These are phyloP conservation scores for Bretschneidera sinensis DNA, from an alignment of 345 rosid genomes.

Conservation along the genomic window DNA sequence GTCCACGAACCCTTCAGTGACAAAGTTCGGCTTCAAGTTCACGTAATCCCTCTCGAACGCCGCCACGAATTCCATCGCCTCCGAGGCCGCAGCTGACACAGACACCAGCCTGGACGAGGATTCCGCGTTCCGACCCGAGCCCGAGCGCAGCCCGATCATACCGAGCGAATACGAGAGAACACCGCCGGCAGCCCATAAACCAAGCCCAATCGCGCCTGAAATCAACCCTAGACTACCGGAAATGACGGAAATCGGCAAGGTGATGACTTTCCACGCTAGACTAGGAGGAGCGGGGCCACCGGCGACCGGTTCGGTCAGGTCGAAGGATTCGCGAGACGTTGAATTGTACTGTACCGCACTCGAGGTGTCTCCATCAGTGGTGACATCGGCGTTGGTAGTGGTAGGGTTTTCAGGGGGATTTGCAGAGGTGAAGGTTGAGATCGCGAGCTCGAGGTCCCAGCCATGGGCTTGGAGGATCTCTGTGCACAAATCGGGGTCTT, in stretches of 20 bases:
- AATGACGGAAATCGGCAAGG: constrained; percentile 74
- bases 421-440: constrained; percentile 70
- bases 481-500: constrained; percentile 84
- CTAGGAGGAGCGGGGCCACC: constrained; percentile 37
- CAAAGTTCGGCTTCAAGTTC: constrained; percentile 58
- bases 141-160: constrained; percentile 64
- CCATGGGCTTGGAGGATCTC: constrained; percentile 95
- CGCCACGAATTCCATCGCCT: constrained; percentile 71
- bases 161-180: constrained; percentile 80
- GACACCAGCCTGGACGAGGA: constrained; percentile 51
- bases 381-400: too few species aligned
- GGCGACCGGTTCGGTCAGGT: constrained; percentile 16
- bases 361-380: constrained; percentile 14
- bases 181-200: constrained; percentile 96
- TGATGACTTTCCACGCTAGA: constrained; percentile 76
- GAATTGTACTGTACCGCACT: constrained; percentile 18
- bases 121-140: constrained; percentile 35
- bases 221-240: constrained; percentile 84
- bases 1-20: constrained; percentile 86
- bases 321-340: constrained; percentile 18
- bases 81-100: constrained; percentile 60
- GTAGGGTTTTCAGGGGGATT: constrained; percentile 11
- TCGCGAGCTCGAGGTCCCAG: constrained; percentile 98
- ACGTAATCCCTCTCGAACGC: constrained; percentile 81
- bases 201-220: constrained; percentile 87